A percentile compares a stretch with the other conserved stretches of the same genome.
Evolutionary conservation across 208 protist genomes (phyloP).

Genomic region (Blechomonas ayalai): DNA sequence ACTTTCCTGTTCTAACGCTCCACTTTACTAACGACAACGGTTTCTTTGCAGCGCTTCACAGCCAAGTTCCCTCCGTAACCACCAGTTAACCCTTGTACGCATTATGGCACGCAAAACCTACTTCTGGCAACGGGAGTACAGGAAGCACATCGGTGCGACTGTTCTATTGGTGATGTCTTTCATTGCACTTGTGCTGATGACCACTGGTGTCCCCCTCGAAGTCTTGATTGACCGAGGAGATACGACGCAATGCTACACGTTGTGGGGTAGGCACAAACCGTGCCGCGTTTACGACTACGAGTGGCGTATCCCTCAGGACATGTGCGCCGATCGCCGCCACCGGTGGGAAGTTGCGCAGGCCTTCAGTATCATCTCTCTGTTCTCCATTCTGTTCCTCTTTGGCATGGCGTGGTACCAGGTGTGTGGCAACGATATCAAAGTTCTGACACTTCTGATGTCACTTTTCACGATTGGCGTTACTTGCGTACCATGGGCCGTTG

Average conservation of each 20-base stretch:
- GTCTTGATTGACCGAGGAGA: constrained; percentile 23
- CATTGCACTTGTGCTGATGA: constrained; percentile 23
- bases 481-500: constrained; percentile 38
- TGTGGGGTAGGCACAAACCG: constrained; percentile 38
- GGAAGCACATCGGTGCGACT: constrained; percentile 37
- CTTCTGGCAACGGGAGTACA: constrained; percentile 49
- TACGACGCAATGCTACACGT: constrained; percentile 25
- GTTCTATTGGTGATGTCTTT: constrained; percentile 38
- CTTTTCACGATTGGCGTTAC: constrained; percentile 33
- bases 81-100: too few relatives aligned
- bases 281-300: constrained; percentile 40
- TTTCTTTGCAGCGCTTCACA: too few relatives aligned
- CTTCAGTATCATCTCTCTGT: constrained; percentile 45
- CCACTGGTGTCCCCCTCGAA: constrained; percentile 36
- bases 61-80: too few relatives aligned
- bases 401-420: constrained; percentile 24
- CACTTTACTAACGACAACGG: too few relatives aligned
- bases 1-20: too few relatives aligned
- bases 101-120: constrained; percentile 33
- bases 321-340: constrained; percentile 23
- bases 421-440: constrained; percentile 28
- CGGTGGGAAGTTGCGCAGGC: constrained; percentile 46
- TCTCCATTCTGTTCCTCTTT: constrained; percentile 22
- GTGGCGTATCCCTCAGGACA: constrained; percentile 27
- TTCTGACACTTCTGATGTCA: constrained; percentile 12